phyloP scores from a whole-genome alignment of 768 basidiomycete genomes.

The Suillus discolor region DNA sequence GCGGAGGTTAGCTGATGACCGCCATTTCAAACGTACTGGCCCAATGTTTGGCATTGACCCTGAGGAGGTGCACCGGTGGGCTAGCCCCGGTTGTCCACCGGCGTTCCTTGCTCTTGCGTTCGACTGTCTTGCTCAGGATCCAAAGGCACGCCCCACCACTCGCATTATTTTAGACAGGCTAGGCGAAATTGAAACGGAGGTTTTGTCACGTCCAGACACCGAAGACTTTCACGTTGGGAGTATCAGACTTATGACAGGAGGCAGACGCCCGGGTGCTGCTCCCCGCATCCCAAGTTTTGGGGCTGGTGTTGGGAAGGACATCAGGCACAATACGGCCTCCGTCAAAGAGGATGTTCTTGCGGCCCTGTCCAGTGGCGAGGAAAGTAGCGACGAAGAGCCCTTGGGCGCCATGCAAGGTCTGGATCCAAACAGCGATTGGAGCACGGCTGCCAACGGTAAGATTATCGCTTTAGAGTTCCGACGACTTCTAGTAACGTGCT shows the following conservation, averaged over 20 bases:
- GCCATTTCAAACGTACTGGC: conserved; percentile 72
- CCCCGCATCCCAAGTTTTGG: conserved; percentile 91
- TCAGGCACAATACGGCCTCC: conserved; percentile 39
- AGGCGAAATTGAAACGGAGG: conserved; percentile 79
- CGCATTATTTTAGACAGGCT: conserved; percentile 79
- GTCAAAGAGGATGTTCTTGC: conserved; percentile 38
- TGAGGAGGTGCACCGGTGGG: conserved; percentile 68
- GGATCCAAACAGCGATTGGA: conserved; percentile 51
- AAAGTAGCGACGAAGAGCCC: conserved; percentile 71
- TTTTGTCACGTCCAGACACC: conserved; percentile 66
- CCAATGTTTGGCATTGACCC: conserved; percentile 80
- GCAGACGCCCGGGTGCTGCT: conserved; percentile 55
- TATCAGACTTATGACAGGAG: conserved; percentile 77
- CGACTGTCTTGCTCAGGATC: conserved; percentile 71
- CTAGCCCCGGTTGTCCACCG: conserved; percentile 75
- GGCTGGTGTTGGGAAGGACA: conserved; percentile 64
- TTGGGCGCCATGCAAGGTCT: conserved; percentile 59
- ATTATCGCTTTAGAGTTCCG: conserved; percentile 11
- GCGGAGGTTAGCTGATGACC: conserved; percentile 82
- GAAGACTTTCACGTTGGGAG: conserved; percentile 83
- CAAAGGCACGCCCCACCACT: conserved; percentile 72
- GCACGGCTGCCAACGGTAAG: conserved; percentile 39
- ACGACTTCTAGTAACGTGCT: conserved; percentile 16
- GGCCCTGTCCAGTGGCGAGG: conserved; percentile 45
- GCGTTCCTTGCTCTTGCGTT: conserved; percentile 77